Evolutionary conservation across 768 basidiomycete species (phyloP), one percentile per base, ranked within the genome.

Genomic region (Collybia sp.): DNA sequence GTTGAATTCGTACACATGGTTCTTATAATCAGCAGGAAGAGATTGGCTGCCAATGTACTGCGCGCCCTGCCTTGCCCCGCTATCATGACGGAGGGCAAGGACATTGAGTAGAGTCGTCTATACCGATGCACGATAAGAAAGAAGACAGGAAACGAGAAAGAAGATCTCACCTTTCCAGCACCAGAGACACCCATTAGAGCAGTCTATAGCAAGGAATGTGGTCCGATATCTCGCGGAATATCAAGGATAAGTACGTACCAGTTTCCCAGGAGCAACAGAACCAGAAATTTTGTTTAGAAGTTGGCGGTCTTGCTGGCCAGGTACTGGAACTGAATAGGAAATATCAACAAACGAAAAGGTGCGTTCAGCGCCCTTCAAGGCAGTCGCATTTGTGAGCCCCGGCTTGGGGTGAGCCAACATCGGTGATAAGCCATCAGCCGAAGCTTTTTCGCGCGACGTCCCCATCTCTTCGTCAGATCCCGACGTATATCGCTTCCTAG

Each of bases 321-420:
- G 49, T 12, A 82, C 69, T 1, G 75, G 69, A 0, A 93, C 81
- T 30, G 73, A 74, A 59, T 93, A 94, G 45, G 71, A 67, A 39
- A 91, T 51, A 49, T 80, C 68, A 42, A 82, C 73, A 88, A 89
- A 96, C 1, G 92, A 88, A n/a, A n/a, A n/a, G n/a, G n/a, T n/a
- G n/a, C n/a, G n/a, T n/a, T n/a, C n/a, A n/a, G n/a, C n/a, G n/a
- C n/a, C n/a, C n/a, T n/a, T n/a, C n/a, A n/a, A n/a, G n/a, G n/a
- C n/a, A n/a, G n/a, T n/a, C n/a, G n/a, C n/a, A n/a, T n/a, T n/a
- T n/a, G n/a, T n/a, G n/a, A n/a, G n/a, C n/a, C n/a, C n/a, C n/a
- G n/a, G n/a, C n/a, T n/a, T n/a, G n/a, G n/a, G n/a, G n/a, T n/a
- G n/a, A n/a, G n/a, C n/a, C n/a, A n/a, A n/a, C 36, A 15, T 37